Evolutionary conservation across 305 asterid species (phyloP), one percentile per base, ranked within the genome.

Genomic region (Fraxinus dipetala): DNA sequence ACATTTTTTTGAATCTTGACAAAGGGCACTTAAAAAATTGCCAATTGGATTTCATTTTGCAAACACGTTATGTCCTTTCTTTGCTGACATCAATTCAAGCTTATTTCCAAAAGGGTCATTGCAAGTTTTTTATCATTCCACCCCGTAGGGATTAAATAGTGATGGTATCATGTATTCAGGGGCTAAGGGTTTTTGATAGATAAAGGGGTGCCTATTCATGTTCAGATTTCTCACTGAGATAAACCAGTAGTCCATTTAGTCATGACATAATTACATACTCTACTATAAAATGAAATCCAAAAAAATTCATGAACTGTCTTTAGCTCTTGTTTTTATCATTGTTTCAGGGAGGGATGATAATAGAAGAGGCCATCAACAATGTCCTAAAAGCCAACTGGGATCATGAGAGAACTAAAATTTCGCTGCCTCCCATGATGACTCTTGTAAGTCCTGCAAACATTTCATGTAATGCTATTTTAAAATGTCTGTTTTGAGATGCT

Each of bases 381-480:
- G 97, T 94, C 85, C 89, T 96, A 72, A 91, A 90, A 81, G 91
- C 95, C 80, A 88, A 91, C 70, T 96, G 99, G 99, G 93, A 94
- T 89, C 98, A 96, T 79, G 94, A 93, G 89, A 90, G 95, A 91
- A 92, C 93, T 61, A 92, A 88, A 78, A 91, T 96, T 87, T 89
- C 92, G 6, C 89, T 96, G 89, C 99, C 98, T 80, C 99, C 99
- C 31, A 81, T 91, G 91, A 92, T 94, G 98, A 87, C 97, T 72
- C 92, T 96, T 40, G 98, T 96, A 90, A 91, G 98, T 91, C 65
- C 26, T 8, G 31, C 79, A 77, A 83, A 22, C 45, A 77, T 84
- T 65, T 9, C 80, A 76, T 81, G 32, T 76, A 75, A 54, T 79
- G 59, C 72, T 72, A 14, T 78, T 79, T 63, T 59, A 61, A 72